Base-by-base conservation (phyloP, 306 rosid species). In the Sphenostylis stenocarpa region DNA sequence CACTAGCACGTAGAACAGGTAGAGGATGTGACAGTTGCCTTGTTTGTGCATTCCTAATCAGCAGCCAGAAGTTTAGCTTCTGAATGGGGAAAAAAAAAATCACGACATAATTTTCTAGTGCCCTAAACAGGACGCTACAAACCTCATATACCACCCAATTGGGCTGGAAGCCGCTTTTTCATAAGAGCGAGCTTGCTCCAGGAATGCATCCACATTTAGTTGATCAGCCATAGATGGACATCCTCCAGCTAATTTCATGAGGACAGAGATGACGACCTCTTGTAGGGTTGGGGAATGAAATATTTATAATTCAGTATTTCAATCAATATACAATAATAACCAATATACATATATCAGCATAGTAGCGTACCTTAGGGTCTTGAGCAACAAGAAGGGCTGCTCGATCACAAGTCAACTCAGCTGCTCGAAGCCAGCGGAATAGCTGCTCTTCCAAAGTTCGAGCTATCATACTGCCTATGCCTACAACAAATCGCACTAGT, bases 331-430 rank as follows among this genome's bases (percentile, higher is more conserved):
- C 13, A 45, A 72, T 14, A 51, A 68, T 14, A 72, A 21, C 41
- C 58, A 53, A 64, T 53, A 15, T 64, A 10, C 38, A 44, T 67
- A 75, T 21, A 63, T 28, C 34, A 13, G 71, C 72, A 8, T 10
- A 52, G 60, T 21, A 53, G 29, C 28, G 71, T 89, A 95, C 99
- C 90, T 86, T 90, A 52, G 99, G 96, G 72, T 95, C 94, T 87
- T 92, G 97, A 14, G 99, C 97, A 84, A 95, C 99, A 47, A 95
- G 97, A 86, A 95, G 97, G 75, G 99, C 97, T 33, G 97, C 99
- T 53, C 97, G 97, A 70, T 92, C 99, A 88, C 99, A 95, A 73
- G 97, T 95, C 85, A 95, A 78, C 86, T 95, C 99, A 44, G 99
- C 99, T 44, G 99, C 90, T 87, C 97, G 89, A 76, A 95, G 92